Conservation (phyloP, 257 asterid genomes). For the Gentiana straminea region DNA sequence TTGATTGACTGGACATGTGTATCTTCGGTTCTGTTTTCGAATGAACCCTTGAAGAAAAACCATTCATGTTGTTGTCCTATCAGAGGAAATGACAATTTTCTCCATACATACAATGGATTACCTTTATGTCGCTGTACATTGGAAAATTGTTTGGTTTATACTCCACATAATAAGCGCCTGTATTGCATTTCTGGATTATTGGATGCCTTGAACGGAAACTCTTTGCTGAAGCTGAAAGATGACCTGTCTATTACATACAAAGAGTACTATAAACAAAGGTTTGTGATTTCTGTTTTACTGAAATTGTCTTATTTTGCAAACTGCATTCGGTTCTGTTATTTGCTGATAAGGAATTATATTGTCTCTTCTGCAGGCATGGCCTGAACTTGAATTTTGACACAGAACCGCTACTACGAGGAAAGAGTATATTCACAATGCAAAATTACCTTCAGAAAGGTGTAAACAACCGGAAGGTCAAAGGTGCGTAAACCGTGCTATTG, state of each 20-base stretch:
- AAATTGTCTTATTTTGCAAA: background rate
- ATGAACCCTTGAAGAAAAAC: background rate
- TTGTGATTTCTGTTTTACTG: slow-evolving; percentile 3
- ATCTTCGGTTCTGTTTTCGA: slow-evolving; percentile 17
- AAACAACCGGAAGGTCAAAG: slow-evolving; percentile 30
- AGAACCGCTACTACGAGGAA: slow-evolving; percentile 44
- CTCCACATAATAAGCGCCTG: slow-evolving; percentile 50
- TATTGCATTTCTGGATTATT: slow-evolving; percentile 38
- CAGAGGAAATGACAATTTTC: slow-evolving; percentile 8
- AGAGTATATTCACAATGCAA: slow-evolving; percentile 26
- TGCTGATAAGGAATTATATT: background rate
- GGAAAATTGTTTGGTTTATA: slow-evolving; percentile 51
- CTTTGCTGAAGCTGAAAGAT: slow-evolving; percentile 25
- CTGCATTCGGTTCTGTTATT: background rate
- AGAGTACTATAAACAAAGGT: slow-evolving; percentile 38
- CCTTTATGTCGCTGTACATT: slow-evolving; percentile 45
- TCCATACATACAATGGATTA: slow-evolving; percentile 35
- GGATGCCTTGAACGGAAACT: slow-evolving; percentile 30
- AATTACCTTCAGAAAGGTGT: slow-evolving; percentile 45
- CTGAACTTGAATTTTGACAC: slow-evolving; percentile 31
- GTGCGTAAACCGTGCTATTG: slow-evolving; percentile 16
- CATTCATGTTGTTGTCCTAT: slow-evolving; percentile 14
- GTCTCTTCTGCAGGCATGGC: slow-evolving; percentile 37
- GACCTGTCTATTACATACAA: slow-evolving; percentile 39
- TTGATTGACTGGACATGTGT: slow-evolving; percentile 48